Evolutionary conservation across 768 basidiomycete species (phyloP).

Genomic region (Ephemerocybe angulata): DNA sequence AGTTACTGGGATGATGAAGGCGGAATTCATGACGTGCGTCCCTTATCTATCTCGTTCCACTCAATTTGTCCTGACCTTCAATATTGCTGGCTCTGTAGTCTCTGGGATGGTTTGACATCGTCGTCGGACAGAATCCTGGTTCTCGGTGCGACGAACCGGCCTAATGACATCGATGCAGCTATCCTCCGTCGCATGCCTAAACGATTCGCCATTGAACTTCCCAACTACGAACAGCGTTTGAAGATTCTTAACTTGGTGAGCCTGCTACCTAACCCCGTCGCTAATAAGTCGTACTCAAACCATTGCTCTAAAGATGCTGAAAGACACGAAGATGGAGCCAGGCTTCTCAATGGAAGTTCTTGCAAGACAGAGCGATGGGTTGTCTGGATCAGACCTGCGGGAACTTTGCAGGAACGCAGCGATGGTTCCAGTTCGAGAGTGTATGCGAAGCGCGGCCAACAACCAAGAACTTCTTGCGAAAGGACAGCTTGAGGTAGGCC

Average conservation of each 20-base stretch:
- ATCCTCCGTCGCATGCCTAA: constrained; percentile 98
- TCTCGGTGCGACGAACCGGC: constrained; percentile 93
- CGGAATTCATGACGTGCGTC: constrained; percentile 87
- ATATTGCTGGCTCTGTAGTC: constrained; percentile 38
- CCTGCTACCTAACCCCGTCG: constrained; percentile 3
- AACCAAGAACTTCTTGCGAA: constrained; percentile 42
- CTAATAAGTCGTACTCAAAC: neutral
- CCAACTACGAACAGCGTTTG: constrained; percentile 70
- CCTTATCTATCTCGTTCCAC: neutral
- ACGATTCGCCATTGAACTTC: constrained; percentile 83
- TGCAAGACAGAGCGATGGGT: constrained; percentile 65
- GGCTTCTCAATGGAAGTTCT: constrained; percentile 60
- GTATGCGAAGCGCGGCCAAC: constrained; percentile 52
- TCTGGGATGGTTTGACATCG: constrained; percentile 94
- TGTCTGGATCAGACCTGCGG: constrained; percentile 87
- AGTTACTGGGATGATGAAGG: constrained; percentile 98
- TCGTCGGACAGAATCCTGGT: constrained; percentile 80
- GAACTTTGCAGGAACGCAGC: constrained; percentile 93
- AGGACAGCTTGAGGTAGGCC: constrained; percentile 48
- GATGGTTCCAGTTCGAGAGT: constrained; percentile 88
- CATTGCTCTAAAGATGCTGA: constrained; percentile 70
- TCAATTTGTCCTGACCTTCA: neutral
- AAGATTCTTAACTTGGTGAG: constrained; percentile 81
- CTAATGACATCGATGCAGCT: constrained; percentile 85
- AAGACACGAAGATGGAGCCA: constrained; percentile 64